These are phyloP conservation scores for Agarophyton chilense DNA, from an alignment of 23 red algal species.

Conservation along the genomic window DNA sequence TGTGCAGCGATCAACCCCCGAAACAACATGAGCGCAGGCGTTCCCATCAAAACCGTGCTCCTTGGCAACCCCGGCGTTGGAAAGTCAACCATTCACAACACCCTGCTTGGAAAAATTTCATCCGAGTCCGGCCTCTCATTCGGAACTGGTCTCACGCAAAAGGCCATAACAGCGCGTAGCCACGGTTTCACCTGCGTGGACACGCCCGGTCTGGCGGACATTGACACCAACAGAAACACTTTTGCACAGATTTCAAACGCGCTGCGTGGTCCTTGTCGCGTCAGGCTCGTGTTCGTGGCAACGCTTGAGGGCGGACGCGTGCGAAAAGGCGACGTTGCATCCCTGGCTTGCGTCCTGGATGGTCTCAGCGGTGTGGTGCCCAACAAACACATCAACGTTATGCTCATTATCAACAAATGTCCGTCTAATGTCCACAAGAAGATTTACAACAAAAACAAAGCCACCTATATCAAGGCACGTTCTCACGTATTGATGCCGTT, in stretches of 20 bases:
- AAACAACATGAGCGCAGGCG: not conserved
- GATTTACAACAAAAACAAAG: not conserved
- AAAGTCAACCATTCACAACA: constrained; percentile 42
- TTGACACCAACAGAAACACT: not conserved
- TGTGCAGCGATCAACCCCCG: too few relatives aligned
- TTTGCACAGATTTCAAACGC: not conserved
- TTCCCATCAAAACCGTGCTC: constrained; percentile 2
- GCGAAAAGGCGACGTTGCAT: not conserved
- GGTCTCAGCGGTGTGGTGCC: not conserved
- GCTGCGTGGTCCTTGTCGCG: not conserved
- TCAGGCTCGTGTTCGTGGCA: constrained; percentile 5
- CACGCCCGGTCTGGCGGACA: constrained; percentile 17
- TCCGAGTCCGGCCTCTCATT: not conserved
- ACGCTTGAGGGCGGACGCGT: not conserved
- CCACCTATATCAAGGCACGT: not conserved
- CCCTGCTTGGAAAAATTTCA: not conserved
- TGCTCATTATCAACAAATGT: constrained; percentile 34
- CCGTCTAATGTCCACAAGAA: not conserved
- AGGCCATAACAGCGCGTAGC: not conserved
- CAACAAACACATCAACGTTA: not conserved
- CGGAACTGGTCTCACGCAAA: not conserved
- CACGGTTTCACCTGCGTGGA: not conserved
- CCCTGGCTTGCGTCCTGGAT: not conserved
- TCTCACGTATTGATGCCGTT: not conserved
- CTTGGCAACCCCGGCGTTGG: constrained; percentile 24